Evolutionary conservation across 169 alveolate genomes (phyloP).

Genomic region (Plasmodium sp.): DNA sequence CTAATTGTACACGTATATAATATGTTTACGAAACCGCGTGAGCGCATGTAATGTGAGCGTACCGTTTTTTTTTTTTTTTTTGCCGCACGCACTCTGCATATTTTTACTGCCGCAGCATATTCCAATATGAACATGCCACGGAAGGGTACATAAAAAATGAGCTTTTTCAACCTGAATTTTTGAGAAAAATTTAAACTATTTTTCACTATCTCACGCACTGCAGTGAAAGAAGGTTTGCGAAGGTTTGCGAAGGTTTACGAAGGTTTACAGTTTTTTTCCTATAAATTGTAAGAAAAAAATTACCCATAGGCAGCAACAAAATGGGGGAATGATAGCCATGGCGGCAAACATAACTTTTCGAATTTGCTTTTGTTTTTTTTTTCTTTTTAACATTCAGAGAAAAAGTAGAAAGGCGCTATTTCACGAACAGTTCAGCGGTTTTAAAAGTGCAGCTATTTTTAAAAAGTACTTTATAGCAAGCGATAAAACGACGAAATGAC

Average conservation of each 20-base stretch:
- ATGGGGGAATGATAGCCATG: background rate
- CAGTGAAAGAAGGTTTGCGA: background rate
- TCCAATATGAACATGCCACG: background rate
- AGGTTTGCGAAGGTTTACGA: background rate
- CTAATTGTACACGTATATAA: background rate
- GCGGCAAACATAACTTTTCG: background rate
- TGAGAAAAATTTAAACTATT: background rate
- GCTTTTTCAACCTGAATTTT: background rate
- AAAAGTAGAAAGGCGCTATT: background rate
- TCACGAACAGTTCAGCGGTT: background rate
- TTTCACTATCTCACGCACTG: background rate
- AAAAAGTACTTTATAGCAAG: background rate
- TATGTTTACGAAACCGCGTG: background rate
- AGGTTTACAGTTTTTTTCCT: background rate
- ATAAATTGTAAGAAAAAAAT: background rate
- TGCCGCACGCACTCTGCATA: background rate
- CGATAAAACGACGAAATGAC: background rate
- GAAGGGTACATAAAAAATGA: background rate
- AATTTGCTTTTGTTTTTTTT: too few relatives aligned
- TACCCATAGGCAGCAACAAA: background rate
- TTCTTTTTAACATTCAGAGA: background rate
- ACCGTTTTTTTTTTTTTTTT: background rate
- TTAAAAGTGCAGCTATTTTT: background rate
- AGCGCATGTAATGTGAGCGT: background rate
- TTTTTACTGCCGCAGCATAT: background rate